Percentiles rank a stretch among this genome's conserved stretches.
Conservation (phyloP, 2,329 filamentous ascomycete genomes). For the Colletotrichum karsti region DNA sequence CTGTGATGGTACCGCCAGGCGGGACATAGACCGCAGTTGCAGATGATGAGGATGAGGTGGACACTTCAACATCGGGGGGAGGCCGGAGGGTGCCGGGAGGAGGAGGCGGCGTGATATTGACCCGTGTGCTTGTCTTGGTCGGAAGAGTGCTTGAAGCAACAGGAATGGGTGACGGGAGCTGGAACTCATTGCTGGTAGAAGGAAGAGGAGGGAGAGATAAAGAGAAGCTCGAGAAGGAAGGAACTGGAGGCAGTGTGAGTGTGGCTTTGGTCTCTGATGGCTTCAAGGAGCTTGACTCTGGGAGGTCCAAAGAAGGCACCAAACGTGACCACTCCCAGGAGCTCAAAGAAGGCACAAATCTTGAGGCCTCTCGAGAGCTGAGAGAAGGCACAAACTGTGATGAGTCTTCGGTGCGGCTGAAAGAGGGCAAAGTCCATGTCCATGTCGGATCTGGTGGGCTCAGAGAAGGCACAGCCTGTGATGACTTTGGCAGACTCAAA, state of each 20-base stretch:
- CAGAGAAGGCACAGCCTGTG: too few relatives aligned
- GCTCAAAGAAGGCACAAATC: not conserved
- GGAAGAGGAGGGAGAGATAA: not conserved
- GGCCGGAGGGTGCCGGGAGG: not conserved
- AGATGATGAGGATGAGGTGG: not conserved
- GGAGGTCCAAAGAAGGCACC: too few relatives aligned
- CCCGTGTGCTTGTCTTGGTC: not conserved
- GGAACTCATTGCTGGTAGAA: too few relatives aligned
- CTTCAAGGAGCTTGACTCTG: not conserved
- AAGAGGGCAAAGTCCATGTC: too few relatives aligned
- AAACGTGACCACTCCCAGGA: not conserved
- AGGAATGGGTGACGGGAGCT: not conserved
- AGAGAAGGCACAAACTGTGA: too few relatives aligned
- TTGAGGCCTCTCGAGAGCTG: not conserved
- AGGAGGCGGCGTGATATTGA: not conserved
- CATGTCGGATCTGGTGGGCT: too few relatives aligned
- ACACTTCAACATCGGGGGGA: not conserved
- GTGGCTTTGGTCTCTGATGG: not conserved
- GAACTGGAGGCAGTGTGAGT: not conserved
- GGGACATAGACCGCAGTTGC: not conserved
- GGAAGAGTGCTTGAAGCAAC: slow-evolving; percentile 10
- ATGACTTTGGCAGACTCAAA: too few relatives aligned
- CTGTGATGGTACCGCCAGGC: not conserved
- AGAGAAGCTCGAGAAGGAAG: not conserved
- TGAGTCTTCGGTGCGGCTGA: too few relatives aligned